Conservation (phyloP, 108 stramenopile genomes). For the Cafeteria roenbergensis region DNA sequence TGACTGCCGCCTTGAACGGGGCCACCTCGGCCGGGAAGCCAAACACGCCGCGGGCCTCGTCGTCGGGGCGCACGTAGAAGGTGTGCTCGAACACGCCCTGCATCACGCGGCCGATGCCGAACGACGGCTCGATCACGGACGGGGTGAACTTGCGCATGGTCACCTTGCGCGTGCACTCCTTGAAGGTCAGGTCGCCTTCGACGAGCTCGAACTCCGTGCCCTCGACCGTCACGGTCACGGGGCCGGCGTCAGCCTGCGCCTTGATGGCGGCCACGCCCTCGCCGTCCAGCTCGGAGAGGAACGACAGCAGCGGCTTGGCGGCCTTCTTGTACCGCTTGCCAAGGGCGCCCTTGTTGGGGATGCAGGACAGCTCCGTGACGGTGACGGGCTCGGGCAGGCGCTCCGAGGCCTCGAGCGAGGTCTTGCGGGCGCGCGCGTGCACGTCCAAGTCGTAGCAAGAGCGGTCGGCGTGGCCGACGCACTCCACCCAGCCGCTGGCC, state of each 20-base stretch:
- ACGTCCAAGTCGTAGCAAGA: slow-evolving; percentile 93
- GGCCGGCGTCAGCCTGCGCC: slow-evolving; percentile 66
- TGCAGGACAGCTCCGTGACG: slow-evolving; percentile 67
- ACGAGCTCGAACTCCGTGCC: slow-evolving; percentile 70
- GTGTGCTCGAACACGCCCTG: slow-evolving; percentile 94
- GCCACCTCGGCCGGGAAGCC: slow-evolving; percentile 85
- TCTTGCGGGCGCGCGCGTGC: slow-evolving; percentile 84
- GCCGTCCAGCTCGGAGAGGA: slow-evolving; percentile 56
- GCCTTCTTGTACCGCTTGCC: slow-evolving; percentile 76
- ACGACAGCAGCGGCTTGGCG: slow-evolving; percentile 60
- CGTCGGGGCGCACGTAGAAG: slow-evolving; percentile 67
- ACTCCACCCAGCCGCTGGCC: slow-evolving; percentile 96
- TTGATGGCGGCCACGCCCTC: slow-evolving; percentile 74
- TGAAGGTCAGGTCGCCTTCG: slow-evolving; percentile 65
- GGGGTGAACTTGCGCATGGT: slow-evolving; percentile 90
- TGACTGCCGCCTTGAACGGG: slow-evolving; percentile 89
- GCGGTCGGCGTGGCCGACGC: slow-evolving; percentile 98
- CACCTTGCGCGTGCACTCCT: slow-evolving; percentile 64
- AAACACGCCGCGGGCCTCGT: slow-evolving; percentile 89
- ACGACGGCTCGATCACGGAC: slow-evolving; percentile 96
- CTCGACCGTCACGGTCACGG: no score
- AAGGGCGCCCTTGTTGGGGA: slow-evolving; percentile 64
- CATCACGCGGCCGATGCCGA: slow-evolving; percentile 96
- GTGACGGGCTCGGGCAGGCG: slow-evolving; percentile 63
- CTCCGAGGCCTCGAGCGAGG: slow-evolving; percentile 73